Conservation (phyloP, 2,329 filamentous ascomycete species). For the Aspergillus vadensis region DNA sequence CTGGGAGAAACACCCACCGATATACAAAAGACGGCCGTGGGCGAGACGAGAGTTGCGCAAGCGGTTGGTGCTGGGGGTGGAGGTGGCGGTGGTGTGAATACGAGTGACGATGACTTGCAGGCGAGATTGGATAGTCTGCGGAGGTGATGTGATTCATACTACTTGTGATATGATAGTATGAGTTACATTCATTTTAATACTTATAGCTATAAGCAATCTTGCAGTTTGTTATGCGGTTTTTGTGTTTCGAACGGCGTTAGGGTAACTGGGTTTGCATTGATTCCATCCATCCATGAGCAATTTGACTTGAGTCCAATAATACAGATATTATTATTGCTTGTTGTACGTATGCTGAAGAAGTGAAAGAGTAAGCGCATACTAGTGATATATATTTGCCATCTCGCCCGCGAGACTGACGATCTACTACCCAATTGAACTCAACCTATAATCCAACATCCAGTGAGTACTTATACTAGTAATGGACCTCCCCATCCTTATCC, state of each 20-base stretch:
- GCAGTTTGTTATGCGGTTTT: background rate
- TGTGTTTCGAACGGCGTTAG: background rate
- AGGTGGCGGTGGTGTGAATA: slow-evolving; percentile 49
- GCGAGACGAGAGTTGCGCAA: slow-evolving; percentile 80
- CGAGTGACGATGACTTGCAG: slow-evolving; percentile 85
- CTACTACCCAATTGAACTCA: no score
- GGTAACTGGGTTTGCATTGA: background rate
- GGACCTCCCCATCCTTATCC: no score
- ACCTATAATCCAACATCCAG: no score
- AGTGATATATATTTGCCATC: no score
- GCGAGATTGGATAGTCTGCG: slow-evolving; percentile 87
- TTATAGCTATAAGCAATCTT: background rate
- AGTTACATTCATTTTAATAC: background rate
- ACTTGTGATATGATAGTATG: no score
- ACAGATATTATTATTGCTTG: background rate
- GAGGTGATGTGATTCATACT: slow-evolving; percentile 40
- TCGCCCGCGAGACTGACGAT: background rate
- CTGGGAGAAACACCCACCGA: slow-evolving; percentile 89
- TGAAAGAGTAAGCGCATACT: background rate
- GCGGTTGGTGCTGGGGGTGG: slow-evolving; percentile 64
- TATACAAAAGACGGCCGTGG: slow-evolving; percentile 70
- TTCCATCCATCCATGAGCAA: background rate
- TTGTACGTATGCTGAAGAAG: background rate
- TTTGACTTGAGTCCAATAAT: background rate
- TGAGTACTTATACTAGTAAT: no score